These are phyloP conservation scores for Trichoderma breve DNA, from an alignment of 2,329 filamentous ascomycete species.

Conservation along the genomic window DNA sequence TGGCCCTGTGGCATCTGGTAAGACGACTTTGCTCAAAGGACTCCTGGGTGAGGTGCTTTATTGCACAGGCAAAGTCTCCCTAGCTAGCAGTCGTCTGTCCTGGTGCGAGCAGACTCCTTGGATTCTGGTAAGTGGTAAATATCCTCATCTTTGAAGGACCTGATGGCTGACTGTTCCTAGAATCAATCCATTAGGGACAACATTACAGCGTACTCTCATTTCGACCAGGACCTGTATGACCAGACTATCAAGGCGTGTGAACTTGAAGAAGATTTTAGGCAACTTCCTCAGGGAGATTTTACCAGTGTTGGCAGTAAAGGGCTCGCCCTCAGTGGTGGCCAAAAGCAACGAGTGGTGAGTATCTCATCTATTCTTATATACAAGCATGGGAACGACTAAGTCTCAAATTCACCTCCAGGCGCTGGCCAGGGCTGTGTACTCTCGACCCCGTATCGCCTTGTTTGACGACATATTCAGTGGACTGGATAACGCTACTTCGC, in stretches of 20 bases:
- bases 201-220: constrained; percentile 32
- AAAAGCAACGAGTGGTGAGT: constrained; percentile 43
- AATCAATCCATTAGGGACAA: constrained; percentile 38
- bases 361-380: background rate
- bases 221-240: constrained; percentile 29
- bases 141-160: background rate
- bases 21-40: constrained; percentile 43
- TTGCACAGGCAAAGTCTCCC: constrained; percentile 23
- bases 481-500: constrained; percentile 37
- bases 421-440: constrained; percentile 40
- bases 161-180: constrained; percentile 8
- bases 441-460: constrained; percentile 31
- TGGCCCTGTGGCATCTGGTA: constrained; percentile 45
- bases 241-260: constrained; percentile 31
- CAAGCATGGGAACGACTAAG: background rate
- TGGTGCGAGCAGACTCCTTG: constrained; percentile 39
- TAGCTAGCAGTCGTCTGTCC: constrained; percentile 24
- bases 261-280: constrained; percentile 34
- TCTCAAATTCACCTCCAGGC: constrained; percentile 27
- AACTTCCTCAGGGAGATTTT: constrained; percentile 36
- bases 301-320: constrained; percentile 47
- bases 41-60: constrained; percentile 36
- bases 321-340: constrained; percentile 46
- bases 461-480: constrained; percentile 42
- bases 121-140: constrained; percentile 24